Evolutionary conservation across 805 yeast genomes (phyloP), one percentile per base, ranked within the genome.

Genomic region (Yarrowia sp.): DNA sequence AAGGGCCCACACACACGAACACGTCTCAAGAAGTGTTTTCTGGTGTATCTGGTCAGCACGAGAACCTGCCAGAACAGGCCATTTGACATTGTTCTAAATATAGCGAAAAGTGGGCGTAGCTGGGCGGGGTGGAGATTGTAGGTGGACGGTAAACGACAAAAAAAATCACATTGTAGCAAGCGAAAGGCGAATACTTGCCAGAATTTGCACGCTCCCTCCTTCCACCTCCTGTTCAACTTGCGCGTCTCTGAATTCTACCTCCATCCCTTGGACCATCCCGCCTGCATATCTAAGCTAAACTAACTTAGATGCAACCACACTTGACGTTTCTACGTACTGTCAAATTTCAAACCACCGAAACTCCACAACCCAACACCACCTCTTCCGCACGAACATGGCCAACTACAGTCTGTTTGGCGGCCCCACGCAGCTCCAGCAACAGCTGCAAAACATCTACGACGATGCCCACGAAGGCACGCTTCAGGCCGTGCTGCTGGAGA

Each of bases 401-500:
- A 58, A 58, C 64, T 58, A 58, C 64, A 58, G 64, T 33, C 50
- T 58, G 64, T 58, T 58, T 58, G 64, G 64, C 38, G 66, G 66
- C 42, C 66, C 66, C 34, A 30, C 66, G 55, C 66, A 47, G 55
- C 55, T 61, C 20, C 68, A 68, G 50, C 71, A 67, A 36, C 68
- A 70, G 15, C 76, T 79, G 40, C 81, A 80, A 69, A 70, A 72
- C 47, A 72, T 77, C 24, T 80, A 79, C 72, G 79, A 80, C 67
- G 81, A 79, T 38, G 80, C 82, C n/a, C 78, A 80, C 71, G 76
- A 77, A 71, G 70, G 74, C 42, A 76, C 80, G n/a, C 73, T 80
- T 36, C 79, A 79, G 70, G 75, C 80, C 50, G 77, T 79, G 44
- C 75, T 78, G 39, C 74, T 77, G 44, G 81, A 79, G 68, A 74